phyloP scores from a whole-genome alignment of 2,329 filamentous ascomycete species.

The Teratosphaeria nubilosa region DNA sequence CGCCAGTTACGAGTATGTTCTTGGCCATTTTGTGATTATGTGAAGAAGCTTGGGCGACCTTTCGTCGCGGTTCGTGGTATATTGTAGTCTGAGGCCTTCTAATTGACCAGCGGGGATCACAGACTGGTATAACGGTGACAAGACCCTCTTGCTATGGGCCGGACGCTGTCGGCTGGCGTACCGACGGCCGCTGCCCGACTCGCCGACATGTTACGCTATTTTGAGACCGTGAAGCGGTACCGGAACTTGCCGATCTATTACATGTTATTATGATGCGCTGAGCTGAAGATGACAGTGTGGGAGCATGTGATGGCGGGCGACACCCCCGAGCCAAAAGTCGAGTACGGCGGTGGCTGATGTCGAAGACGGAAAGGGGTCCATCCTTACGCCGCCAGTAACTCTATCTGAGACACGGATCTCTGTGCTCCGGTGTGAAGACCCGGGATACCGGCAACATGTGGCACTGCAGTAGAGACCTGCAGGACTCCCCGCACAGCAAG shows the following conservation, averaged over 20 bases:
- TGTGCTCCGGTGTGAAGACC: background rate
- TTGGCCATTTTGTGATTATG: conserved; percentile 22
- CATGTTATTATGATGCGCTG: background rate
- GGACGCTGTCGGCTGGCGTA: background rate
- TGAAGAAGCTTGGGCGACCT: background rate
- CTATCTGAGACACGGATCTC: too few relatives aligned
- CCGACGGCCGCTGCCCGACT: background rate
- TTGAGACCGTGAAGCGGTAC: background rate
- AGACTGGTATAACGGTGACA: too few relatives aligned
- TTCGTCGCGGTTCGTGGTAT: background rate
- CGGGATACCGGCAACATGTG: background rate
- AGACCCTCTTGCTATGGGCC: background rate
- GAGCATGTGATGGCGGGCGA: background rate
- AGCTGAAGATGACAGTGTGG: background rate
- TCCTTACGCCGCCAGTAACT: too few relatives aligned
- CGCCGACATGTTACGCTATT: background rate
- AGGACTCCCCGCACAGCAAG: too few relatives aligned
- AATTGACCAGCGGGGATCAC: too few relatives aligned
- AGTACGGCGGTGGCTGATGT: background rate
- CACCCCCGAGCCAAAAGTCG: background rate
- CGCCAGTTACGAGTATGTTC: conserved; percentile 35
- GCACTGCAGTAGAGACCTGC: background rate
- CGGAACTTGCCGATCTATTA: background rate
- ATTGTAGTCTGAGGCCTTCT: too few relatives aligned
- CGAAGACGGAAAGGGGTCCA: background rate